Conservation (phyloP, 2,329 filamentous ascomycete genomes). For the Lasiodiplodia theobromae region DNA sequence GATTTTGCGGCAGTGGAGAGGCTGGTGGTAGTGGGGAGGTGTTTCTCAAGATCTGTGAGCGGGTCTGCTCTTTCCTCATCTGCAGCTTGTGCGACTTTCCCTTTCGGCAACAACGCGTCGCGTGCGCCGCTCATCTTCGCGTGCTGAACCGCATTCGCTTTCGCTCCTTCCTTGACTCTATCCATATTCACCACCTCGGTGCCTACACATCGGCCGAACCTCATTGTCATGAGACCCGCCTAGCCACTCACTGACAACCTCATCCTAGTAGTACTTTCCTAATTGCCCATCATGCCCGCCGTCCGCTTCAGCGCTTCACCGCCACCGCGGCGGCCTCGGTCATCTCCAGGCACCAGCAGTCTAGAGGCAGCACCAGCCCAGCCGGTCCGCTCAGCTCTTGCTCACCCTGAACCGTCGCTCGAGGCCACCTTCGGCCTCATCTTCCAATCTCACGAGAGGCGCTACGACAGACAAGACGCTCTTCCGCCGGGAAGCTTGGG, state of each 20-base stretch:
- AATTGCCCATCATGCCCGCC: constrained; percentile 15
- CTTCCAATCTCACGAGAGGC: constrained; percentile 15
- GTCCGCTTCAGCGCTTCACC: constrained; percentile 27
- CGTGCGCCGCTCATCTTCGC: neutral
- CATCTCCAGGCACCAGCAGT: neutral
- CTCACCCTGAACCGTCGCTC: constrained; percentile 12
- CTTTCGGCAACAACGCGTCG: constrained; percentile 6
- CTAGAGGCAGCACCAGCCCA: neutral
- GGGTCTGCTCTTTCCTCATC: constrained; percentile 4
- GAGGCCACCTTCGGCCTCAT: constrained; percentile 24
- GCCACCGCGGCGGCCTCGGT: neutral
- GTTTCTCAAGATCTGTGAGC: too few species aligned
- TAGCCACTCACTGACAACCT: neutral
- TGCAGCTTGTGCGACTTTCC: constrained; percentile 15
- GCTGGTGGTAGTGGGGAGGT: neutral
- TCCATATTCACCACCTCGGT: neutral
- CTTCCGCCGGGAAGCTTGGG: neutral
- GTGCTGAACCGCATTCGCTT: neutral
- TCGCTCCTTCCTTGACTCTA: constrained; percentile 11
- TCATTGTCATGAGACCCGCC: neutral
- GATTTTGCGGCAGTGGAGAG: neutral
- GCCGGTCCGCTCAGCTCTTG: constrained; percentile 10
- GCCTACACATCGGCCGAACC: constrained; percentile 18
- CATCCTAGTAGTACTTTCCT: neutral
- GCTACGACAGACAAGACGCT: constrained; percentile 19